Conservation (phyloP, 768 basidiomycete genomes). For the Macrocybe gigantea region DNA sequence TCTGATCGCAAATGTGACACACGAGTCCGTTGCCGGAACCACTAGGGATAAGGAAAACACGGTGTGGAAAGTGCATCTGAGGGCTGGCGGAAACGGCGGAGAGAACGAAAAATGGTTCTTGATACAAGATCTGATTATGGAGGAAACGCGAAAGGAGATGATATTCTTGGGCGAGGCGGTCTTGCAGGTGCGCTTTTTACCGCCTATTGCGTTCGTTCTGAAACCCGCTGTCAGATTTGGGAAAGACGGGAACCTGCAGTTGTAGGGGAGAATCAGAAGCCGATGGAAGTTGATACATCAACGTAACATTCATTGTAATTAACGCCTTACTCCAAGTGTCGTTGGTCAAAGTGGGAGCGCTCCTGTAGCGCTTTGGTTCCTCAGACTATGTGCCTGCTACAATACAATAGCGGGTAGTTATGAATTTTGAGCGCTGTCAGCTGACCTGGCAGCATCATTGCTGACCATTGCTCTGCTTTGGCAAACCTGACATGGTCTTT, state of each 20-base stretch:
- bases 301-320: too few relatives aligned
- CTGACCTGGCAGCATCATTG: too few relatives aligned
- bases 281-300: slow-evolving; percentile 25
- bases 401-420: too few relatives aligned
- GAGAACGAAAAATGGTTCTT: slow-evolving; percentile 93
- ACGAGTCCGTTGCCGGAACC: slow-evolving; percentile 94
- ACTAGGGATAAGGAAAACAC: slow-evolving; percentile 89
- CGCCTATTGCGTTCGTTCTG: slow-evolving; percentile 4
- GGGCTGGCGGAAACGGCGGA: slow-evolving; percentile 67
- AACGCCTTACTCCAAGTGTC: too few relatives aligned
- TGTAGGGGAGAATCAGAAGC: slow-evolving; percentile 13
- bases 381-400: too few relatives aligned
- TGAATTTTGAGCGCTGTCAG: too few relatives aligned
- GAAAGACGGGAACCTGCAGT: slow-evolving; percentile 38
- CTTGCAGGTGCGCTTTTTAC: slow-evolving; percentile 62
- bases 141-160: slow-evolving; percentile 96
- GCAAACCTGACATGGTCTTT: too few relatives aligned
- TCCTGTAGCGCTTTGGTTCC: too few relatives aligned
- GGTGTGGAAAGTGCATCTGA: slow-evolving; percentile 88
- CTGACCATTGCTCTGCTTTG: too few relatives aligned
- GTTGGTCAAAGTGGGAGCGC: too few relatives aligned
- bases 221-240: slow-evolving; percentile 46
- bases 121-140: slow-evolving; percentile 94
- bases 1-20: slow-evolving; percentile 91
- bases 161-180: slow-evolving; percentile 97